Evolutionary conservation across 345 rosid genomes (phyloP), one percentile per base, ranked within the genome.

Genomic region (Barbarea vulgaris): DNA sequence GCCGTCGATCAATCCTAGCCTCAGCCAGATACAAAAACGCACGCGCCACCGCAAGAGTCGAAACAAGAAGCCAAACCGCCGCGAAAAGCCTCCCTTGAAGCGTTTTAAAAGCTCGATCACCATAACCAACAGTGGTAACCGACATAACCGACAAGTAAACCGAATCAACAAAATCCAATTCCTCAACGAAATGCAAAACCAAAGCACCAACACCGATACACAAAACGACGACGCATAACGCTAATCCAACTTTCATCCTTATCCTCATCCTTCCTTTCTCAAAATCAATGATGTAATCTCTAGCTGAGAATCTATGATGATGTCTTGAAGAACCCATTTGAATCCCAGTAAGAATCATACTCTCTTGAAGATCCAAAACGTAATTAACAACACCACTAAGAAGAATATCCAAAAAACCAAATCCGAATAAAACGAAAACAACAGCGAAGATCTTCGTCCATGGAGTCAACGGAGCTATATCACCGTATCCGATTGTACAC

Each of bases 401-500:
- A 50, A 90, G 64, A 19, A 88, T 83, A 72, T 87, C 93, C 4
- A 90, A 72, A 52, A 90, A 90, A 3, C 93, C 93, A 22, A 90
- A 87, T 3, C 96, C 93, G 37, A 90, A 83, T 64, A 90, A 46
- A 8, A 90, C 96, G 69, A 88, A 90, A 13, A 88, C 80, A 2
- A 87, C 85, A 5, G 96, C 85, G 77, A 90, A 90, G 50, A 79
- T 62, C 80, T 90, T 88, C 3, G 91, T 87, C 48, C 67, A 83
- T 13, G 90, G 85, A 7, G 87, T 88, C 56, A 78, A 50, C 21
- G 93, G 96, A 27, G 93, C 84, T 13, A 90, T 90, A 62, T 90
- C 96, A 12, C 96, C 96, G 24, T 90, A 90, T 14, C 96, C 96
- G 18, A 90, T 90, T 1, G 96, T 90, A 71, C 96, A 90, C 89